Base-by-base conservation (phyloP, 441 rosid genomes). In the Pelargonium citronellum region DNA sequence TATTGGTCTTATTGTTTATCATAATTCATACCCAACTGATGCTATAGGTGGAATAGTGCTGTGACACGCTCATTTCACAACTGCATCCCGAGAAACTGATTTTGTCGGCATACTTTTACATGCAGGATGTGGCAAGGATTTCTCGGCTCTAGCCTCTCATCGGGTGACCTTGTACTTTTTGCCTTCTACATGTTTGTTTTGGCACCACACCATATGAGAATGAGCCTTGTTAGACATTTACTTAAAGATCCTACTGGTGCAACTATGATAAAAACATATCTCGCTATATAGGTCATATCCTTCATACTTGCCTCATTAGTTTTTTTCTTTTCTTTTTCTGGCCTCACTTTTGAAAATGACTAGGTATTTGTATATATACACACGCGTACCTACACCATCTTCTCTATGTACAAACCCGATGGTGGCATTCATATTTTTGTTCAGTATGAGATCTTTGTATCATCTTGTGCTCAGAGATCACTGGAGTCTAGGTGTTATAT, bases 101-200 rank as follows among this genome's bases (percentile, higher is more conserved):
- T 3, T 5, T 46, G 3, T 46, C 2, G 3, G 10, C 11, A 8
- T 46, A 2, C 2, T 46, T 46, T 11, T 11, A 2, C 12, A 0
- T 46, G 51, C 51, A 46, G 51, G 51, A 46, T 46, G 51, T 46
- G 51, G 51, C n/a, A 46, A 46, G 51, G 51, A 46, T 46, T 46
- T 46, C 51, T 46, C 3, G 51, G 51, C 15, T 46, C 51, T 13
- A 46, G 51, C 13, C 51, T 46, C 51, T 46, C 51, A 11, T 46
- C 51, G 12, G 51, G 13, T 11, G 51, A 46, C 12, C 51, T 46
- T 13, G 12, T 46, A 11, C 51, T 46, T 46, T 46, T 46, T 46
- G 51, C 51, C 51, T 46, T 46, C 12, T 46, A 46, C 51, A 46
- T 46, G 51, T 46, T 46, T 46, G 12, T 46, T 13, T 8, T 46